phyloP scores from a whole-genome alignment of 345 rosid species.

The Xanthoceras sorbifolium region DNA sequence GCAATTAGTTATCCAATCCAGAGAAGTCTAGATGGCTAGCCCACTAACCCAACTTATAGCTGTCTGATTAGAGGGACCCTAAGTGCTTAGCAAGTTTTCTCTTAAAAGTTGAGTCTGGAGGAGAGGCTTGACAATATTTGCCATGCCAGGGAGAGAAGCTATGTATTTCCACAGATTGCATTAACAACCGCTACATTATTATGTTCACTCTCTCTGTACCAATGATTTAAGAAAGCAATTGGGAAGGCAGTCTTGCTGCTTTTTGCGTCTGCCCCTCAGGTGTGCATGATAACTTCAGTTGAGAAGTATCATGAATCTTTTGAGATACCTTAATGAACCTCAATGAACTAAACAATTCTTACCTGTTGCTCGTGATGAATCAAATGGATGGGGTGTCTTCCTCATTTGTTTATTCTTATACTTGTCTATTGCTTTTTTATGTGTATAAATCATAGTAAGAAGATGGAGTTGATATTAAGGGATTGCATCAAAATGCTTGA shows the following conservation, averaged over 20 bases:
- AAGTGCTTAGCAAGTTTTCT: neutral
- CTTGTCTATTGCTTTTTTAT: neutral
- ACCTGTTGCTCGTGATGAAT: neutral
- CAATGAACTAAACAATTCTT: neutral
- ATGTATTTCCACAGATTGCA: neutral
- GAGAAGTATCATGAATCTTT: neutral
- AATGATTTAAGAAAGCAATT: neutral
- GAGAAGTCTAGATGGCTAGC: neutral
- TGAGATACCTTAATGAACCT: neutral
- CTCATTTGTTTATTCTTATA: neutral
- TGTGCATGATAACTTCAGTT: neutral
- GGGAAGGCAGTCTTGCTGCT: neutral
- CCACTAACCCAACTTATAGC: neutral
- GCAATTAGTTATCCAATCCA: neutral
- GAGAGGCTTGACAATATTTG: neutral
- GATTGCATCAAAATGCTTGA: neutral
- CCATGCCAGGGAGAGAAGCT: no score
- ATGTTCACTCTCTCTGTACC: neutral
- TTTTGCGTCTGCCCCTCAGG: constrained; percentile 7
- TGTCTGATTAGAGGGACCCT: neutral
- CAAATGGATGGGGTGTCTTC: neutral
- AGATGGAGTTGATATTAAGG: neutral
- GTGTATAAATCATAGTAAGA: neutral
- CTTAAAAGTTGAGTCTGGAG: neutral
- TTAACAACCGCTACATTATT: neutral